Evolutionary conservation across 345 rosid genomes (phyloP), one percentile per base, ranked within the genome.

Genomic region (Populus pruinosa): DNA sequence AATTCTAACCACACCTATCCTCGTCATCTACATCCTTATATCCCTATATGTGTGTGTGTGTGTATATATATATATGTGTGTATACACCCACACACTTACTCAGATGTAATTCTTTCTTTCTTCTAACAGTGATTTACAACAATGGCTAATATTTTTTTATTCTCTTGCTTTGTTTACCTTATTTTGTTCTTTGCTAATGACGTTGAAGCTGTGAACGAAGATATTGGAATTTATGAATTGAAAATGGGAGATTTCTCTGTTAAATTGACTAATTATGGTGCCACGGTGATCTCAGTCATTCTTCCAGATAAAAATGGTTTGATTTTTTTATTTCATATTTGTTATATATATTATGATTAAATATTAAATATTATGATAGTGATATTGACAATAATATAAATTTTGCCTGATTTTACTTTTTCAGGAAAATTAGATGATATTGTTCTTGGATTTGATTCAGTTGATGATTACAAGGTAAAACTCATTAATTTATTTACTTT

Each of bases 231-330:
- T 5, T 87, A 86, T 75, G 85, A 84, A 67, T 84, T 88, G 20
- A 87, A 72, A 66, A 86, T 77, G 68, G 89, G 89, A 36, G 55
- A 72, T 23, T 77, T 88, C 6, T 81, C 89, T 12, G 78, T 82
- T 36, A 84, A 80, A 11, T 81, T 91, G 83, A 86, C 92, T 17
- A 87, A 91, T 78, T 91, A 86, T 69, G 97, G 93, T 38, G 94
- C 97, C 9, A 85, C 87, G 17, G 77, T 91, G 92, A 76, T 88
- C 59, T 88, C 93, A 47, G 82, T 82, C 53, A 53, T 89, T 43
- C 78, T 87, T 33, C 94, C 93, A 29, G 91, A 91, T 77, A 83
- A 83, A 84, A 50, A 88, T 44, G 93, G 93, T 73, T 55, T 69
- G 4, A 27, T 8, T 17, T 8, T 21, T 16, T 2, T 6, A 41